phyloP scores from a whole-genome alignment of 257 asterid genomes.

The Solanum lycopersicoides region DNA sequence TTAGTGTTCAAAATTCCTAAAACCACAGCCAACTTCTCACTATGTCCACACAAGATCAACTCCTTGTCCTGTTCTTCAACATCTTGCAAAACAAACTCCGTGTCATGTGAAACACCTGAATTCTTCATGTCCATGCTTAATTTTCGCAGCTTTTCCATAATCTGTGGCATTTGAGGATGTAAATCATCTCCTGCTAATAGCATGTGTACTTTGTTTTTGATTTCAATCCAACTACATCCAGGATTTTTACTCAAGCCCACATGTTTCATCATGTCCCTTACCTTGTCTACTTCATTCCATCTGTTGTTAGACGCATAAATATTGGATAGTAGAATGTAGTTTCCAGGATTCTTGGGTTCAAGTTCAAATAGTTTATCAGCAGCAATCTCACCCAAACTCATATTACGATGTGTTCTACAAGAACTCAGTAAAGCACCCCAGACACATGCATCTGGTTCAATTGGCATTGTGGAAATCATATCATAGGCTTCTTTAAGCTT shows the following conservation, averaged over 20 bases:
- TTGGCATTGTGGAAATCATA: conserved; percentile 58
- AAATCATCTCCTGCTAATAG: conserved; percentile 82
- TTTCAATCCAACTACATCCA: conserved; percentile 95
- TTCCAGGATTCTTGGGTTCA: conserved; percentile 79
- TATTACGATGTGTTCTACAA: conserved; percentile 58
- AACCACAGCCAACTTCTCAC: conserved; percentile 89
- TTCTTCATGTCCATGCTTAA: conserved; percentile 69
- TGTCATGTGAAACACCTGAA: conserved; percentile 51
- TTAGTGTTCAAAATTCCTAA: conserved; percentile 68
- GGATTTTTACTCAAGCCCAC: conserved; percentile 77
- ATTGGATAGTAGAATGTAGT: conserved; percentile 68
- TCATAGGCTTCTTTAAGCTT: conserved; percentile 75
- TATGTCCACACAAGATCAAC: conserved; percentile 79
- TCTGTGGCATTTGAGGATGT: conserved; percentile 65
- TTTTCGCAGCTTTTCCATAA: conserved; percentile 38
- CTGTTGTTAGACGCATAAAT: conserved; percentile 76
- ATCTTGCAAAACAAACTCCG: conserved; percentile 69
- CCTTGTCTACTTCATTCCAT: conserved; percentile 59
- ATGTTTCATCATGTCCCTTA: conserved; percentile 60
- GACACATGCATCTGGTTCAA: conserved; percentile 76
- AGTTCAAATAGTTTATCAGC: conserved; percentile 60
- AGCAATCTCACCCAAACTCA: conserved; percentile 69
- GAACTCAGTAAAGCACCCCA: conserved; percentile 94
- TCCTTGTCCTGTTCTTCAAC: conserved; percentile 96
- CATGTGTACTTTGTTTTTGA: conserved; percentile 74